These are phyloP conservation scores for Lactifluus rugatus DNA, from an alignment of 768 basidiomycete species.

Conservation along the genomic window DNA sequence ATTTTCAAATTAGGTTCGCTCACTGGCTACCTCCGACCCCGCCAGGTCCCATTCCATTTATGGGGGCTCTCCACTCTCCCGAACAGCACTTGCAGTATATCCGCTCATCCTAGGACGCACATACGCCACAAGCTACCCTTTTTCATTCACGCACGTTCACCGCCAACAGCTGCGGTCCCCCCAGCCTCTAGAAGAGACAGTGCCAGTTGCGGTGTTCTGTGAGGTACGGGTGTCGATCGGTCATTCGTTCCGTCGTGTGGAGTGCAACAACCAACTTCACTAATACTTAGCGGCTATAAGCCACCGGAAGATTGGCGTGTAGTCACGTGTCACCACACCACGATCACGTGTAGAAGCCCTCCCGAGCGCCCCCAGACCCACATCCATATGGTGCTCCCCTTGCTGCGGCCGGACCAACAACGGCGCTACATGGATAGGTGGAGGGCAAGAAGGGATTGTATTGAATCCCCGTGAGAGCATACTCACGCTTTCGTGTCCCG, in stretches of 20 bases:
- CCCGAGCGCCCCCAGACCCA: not conserved
- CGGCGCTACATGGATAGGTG: not conserved
- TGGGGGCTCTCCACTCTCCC: not conserved
- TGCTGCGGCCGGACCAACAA: not conserved
- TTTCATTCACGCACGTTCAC: not conserved
- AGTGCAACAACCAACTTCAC: too few relatives aligned
- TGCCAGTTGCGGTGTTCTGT: not conserved
- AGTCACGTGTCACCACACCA: not conserved
- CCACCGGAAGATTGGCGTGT: not conserved
- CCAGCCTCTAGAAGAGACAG: not conserved
- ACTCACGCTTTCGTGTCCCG: constrained; percentile 5
- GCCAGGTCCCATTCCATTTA: not conserved
- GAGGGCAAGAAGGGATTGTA: too few relatives aligned
- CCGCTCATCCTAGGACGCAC: not conserved
- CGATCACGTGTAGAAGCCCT: not conserved
- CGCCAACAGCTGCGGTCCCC: not conserved
- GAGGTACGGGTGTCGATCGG: not conserved
- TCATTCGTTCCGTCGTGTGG: not conserved
- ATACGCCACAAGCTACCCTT: not conserved
- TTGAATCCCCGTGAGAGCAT: not conserved
- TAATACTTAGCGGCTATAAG: too few relatives aligned
- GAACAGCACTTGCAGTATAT: not conserved
- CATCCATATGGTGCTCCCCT: too few relatives aligned
- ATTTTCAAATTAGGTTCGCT: constrained; percentile 9
- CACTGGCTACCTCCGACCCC: not conserved